Evolutionary conservation across 2,329 filamentous ascomycete genomes (phyloP).

Genomic region (Torrubiellomyces zombiae): DNA sequence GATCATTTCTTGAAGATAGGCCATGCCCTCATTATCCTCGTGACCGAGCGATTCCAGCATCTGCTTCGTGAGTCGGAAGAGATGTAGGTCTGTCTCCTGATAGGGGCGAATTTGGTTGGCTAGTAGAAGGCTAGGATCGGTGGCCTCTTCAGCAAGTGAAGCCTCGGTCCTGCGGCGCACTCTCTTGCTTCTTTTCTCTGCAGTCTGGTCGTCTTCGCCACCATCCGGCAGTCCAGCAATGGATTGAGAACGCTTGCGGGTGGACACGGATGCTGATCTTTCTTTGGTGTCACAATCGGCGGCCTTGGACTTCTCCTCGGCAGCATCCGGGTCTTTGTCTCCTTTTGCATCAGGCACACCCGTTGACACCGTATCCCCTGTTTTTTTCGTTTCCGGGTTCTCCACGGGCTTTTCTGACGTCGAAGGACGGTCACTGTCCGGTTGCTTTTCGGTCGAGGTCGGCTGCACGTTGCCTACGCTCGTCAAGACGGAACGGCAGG

Average conservation of each 20-base stretch:
- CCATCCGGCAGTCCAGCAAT: conserved; percentile 39
- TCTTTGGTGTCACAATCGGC: conserved; percentile 15
- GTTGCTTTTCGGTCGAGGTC: no score
- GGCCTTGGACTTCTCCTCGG: conserved; percentile 10
- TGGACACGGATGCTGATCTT: conserved; percentile 22
- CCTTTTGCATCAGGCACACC: conserved; percentile 9
- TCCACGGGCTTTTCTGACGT: no score
- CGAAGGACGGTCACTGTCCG: no score
- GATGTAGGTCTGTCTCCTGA: conserved; percentile 37
- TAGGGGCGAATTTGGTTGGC: conserved; percentile 39
- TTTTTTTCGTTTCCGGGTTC: no score
- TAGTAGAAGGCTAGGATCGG: conserved; percentile 34
- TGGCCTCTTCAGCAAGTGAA: conserved; percentile 32
- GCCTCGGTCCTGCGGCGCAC: conserved; percentile 37
- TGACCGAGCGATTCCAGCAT: conserved; percentile 38
- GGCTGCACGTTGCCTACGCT: no score
- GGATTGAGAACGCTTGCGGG: conserved; percentile 47
- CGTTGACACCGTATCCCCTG: no score
- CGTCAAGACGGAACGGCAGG: conserved; percentile 13
- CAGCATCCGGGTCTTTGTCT: conserved; percentile 10
- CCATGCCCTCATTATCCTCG: conserved; percentile 28
- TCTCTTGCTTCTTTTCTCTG: conserved; percentile 48
- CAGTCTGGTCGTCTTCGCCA: conserved; percentile 37
- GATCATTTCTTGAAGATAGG: conserved; percentile 30
- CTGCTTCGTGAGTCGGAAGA: conserved; percentile 38